Conservation (phyloP, 2,329 filamentous ascomycete genomes). For the Fusarium sp. region DNA sequence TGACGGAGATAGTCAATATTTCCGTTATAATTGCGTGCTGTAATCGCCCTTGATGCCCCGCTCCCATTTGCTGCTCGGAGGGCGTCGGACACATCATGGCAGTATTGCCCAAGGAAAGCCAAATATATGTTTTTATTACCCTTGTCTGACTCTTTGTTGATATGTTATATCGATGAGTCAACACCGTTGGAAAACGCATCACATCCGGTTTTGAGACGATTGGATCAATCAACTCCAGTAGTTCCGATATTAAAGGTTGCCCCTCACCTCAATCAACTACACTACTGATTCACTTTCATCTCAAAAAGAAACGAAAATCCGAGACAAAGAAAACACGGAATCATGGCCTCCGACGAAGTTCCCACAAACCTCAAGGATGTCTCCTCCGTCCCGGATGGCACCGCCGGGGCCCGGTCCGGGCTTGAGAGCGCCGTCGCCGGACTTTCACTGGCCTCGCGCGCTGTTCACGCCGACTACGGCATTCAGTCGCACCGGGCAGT, state of each 20-base stretch:
- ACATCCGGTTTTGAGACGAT: background rate
- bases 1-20: constrained; percentile 24
- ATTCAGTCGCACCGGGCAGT: constrained; percentile 82
- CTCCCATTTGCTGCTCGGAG: constrained; percentile 17
- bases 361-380: constrained; percentile 13
- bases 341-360: constrained; percentile 44
- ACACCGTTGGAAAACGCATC: background rate
- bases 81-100: constrained; percentile 11
- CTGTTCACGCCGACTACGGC: constrained; percentile 85
- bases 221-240: background rate
- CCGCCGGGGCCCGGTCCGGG: constrained; percentile 12
- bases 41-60: constrained; percentile 26
- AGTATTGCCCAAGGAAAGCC: background rate
- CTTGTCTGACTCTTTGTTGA: background rate
- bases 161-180: background rate
- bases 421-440: constrained; percentile 36
- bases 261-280: constrained; percentile 28
- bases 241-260: constrained; percentile 9
- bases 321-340: background rate
- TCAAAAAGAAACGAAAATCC: background rate
- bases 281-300: constrained; percentile 6
- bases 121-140: background rate
- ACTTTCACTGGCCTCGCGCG: constrained; percentile 72
- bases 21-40: constrained; percentile 34
- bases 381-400: constrained; percentile 21